These are phyloP conservation scores for Diplocarpon mali DNA, from an alignment of 2,329 filamentous ascomycete species.

Conservation along the genomic window DNA sequence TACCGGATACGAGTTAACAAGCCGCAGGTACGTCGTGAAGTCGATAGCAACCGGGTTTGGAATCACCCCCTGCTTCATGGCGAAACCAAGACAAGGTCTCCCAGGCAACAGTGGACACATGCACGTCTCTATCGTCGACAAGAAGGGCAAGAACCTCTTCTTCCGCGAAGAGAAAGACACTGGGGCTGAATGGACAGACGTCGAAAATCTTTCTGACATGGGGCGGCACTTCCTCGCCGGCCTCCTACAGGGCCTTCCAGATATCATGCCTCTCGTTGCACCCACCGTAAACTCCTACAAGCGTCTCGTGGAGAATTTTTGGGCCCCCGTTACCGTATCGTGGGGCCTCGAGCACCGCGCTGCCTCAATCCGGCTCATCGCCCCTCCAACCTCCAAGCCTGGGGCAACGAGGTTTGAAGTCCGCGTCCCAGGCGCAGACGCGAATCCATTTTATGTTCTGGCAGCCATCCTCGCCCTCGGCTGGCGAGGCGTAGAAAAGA, in stretches of 20 bases:
- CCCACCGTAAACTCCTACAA: slow-evolving; percentile 98
- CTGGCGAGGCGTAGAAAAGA: slow-evolving; percentile 87
- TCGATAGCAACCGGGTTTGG: slow-evolving; percentile 76
- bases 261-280: slow-evolving; percentile 90
- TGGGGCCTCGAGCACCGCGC: slow-evolving; percentile 96
- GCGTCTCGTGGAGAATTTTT: slow-evolving; percentile 95
- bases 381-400: slow-evolving; percentile 73
- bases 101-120: slow-evolving; percentile 95
- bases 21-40: slow-evolving; percentile 70
- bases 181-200: slow-evolving; percentile 60
- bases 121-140: slow-evolving; percentile 80
- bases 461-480: slow-evolving; percentile 79
- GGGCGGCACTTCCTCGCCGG: slow-evolving; percentile 91
- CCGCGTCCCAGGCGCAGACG: slow-evolving; percentile 85
- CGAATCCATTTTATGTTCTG: slow-evolving; percentile 80
- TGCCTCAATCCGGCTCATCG: slow-evolving; percentile 80
- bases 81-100: slow-evolving; percentile 81
- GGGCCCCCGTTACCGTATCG: slow-evolving; percentile 94
- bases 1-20: slow-evolving; percentile 2
- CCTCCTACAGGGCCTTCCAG: slow-evolving; percentile 75
- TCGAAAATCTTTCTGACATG: slow-evolving; percentile 72
- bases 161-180: slow-evolving; percentile 61
- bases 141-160: slow-evolving; percentile 74
- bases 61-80: slow-evolving; percentile 98
- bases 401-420: slow-evolving; percentile 88